Conservation (phyloP, 2,329 filamentous ascomycete genomes). For the Piedraia hortae region DNA sequence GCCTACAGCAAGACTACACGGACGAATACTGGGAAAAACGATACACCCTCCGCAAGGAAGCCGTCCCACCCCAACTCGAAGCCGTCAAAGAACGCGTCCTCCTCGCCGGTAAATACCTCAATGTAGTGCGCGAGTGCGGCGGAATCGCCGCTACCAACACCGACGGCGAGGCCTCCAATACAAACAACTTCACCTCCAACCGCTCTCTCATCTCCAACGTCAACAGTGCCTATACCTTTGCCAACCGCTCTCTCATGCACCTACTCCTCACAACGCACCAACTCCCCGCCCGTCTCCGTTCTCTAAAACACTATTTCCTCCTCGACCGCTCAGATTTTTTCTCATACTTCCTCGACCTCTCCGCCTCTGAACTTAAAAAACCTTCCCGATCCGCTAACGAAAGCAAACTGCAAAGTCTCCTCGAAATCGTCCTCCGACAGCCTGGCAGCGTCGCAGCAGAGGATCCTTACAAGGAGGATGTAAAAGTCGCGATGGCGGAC, state of each 20-base stretch:
- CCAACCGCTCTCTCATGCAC: conserved; percentile 77
- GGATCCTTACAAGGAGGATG: conserved; percentile 93
- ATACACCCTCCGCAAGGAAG: conserved; percentile 77
- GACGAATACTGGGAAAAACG: conserved; percentile 98
- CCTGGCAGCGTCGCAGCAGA: conserved; percentile 79
- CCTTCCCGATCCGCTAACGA: conserved; percentile 71
- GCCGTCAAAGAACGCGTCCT: conserved; percentile 82
- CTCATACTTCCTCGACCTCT: conserved; percentile 84
- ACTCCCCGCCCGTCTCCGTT: conserved; percentile 60
- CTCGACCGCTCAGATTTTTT: conserved; percentile 95
- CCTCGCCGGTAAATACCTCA: conserved; percentile 87
- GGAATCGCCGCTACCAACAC: conserved; percentile 39
- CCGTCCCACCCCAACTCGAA: conserved; percentile 77
- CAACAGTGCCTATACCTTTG: conserved; percentile 79
- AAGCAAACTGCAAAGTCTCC: conserved; percentile 71
- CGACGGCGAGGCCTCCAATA: conserved; percentile 57
- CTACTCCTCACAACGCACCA: conserved; percentile 80
- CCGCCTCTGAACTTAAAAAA: conserved; percentile 55
- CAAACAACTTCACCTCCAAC: conserved; percentile 70
- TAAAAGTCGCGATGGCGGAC: conserved; percentile 93
- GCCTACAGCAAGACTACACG: conserved; percentile 84
- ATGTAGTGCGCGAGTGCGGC: conserved; percentile 89
- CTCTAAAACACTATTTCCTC: conserved; percentile 97
- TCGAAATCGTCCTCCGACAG: conserved; percentile 91
- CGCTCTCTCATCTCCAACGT: conserved; percentile 91